Conservation (phyloP, 169 alveolate species). For the Plasmodium blacklocki region DNA sequence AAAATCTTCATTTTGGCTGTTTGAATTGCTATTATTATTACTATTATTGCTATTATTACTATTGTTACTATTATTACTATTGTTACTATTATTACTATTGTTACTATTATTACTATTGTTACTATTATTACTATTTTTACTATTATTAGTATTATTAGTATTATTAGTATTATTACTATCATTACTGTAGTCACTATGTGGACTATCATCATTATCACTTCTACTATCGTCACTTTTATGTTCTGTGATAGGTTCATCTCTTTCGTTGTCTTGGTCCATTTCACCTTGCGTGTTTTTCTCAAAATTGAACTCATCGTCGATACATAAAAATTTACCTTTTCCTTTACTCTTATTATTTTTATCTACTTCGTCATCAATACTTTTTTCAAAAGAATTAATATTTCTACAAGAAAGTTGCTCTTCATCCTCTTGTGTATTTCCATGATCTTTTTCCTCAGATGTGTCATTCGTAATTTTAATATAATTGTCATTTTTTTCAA, state of each 20-base stretch:
- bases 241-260: background rate
- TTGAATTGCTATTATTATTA: background rate
- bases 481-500: slow-evolving; percentile 10
- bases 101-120: background rate
- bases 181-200: background rate
- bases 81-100: background rate
- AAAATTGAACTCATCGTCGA: background rate
- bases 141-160: background rate
- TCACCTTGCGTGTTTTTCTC: background rate
- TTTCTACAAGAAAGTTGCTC: background rate
- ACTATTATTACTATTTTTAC: background rate
- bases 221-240: background rate
- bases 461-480: slow-evolving; percentile 31
- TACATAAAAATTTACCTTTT: background rate
- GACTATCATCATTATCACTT: slow-evolving; percentile 3
- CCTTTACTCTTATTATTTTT: background rate
- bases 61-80: background rate
- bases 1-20: background rate
- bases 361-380: slow-evolving; percentile 5
- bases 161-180: background rate
- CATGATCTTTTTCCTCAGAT: background rate
- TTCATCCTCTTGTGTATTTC: background rate
- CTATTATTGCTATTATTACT: background rate
- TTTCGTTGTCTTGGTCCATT: background rate
- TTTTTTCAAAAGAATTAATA: slow-evolving; percentile 9